Percentiles rank a stretch among this genome's conserved stretches.
Evolutionary conservation across 1,139 yeast genomes (phyloP).

Genomic region (Kodamaea plutei): DNA sequence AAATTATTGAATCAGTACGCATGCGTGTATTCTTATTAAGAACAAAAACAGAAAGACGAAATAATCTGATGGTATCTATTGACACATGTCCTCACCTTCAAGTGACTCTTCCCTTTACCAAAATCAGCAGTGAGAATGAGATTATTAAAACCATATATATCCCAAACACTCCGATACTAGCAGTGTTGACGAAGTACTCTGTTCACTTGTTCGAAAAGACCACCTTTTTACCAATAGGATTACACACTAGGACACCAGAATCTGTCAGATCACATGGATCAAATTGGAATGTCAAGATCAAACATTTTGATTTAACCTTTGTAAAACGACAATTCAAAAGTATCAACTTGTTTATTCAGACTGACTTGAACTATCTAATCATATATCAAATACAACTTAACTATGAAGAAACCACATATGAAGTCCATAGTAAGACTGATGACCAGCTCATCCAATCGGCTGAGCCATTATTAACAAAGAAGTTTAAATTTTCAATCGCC

Average conservation of each 20-base stretch:
- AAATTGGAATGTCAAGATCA: slow-evolving; percentile 24
- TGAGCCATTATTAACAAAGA: slow-evolving; percentile 28
- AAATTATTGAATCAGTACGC: neutral
- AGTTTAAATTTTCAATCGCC: slow-evolving; percentile 26
- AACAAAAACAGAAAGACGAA: too few relatives aligned
- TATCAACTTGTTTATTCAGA: slow-evolving; percentile 33
- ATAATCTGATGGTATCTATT: slow-evolving; percentile 41
- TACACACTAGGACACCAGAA: slow-evolving; percentile 27
- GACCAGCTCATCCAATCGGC: slow-evolving; percentile 32
- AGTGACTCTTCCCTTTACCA: slow-evolving; percentile 22
- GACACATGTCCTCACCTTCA: slow-evolving; percentile 32
- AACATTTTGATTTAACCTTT: slow-evolving; percentile 24
- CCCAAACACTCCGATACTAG: slow-evolving; percentile 35
- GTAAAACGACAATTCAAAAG: slow-evolving; percentile 26
- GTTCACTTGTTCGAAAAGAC: slow-evolving; percentile 27
- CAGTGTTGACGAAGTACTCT: slow-evolving; percentile 25
- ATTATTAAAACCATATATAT: slow-evolving; percentile 26
- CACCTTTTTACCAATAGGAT: slow-evolving; percentile 33
- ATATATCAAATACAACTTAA: slow-evolving; percentile 33
- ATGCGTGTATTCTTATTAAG: neutral
- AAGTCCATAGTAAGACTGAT: slow-evolving; percentile 23
- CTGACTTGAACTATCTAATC: slow-evolving; percentile 29
- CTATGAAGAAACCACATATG: slow-evolving; percentile 30
- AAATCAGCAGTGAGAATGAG: slow-evolving; percentile 13
- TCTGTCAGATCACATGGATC: slow-evolving; percentile 35